Evolutionary conservation across 2,329 filamentous ascomycete species (phyloP), one percentile per base, ranked within the genome.

Genomic region (Plenodomus tracheiphilus): DNA sequence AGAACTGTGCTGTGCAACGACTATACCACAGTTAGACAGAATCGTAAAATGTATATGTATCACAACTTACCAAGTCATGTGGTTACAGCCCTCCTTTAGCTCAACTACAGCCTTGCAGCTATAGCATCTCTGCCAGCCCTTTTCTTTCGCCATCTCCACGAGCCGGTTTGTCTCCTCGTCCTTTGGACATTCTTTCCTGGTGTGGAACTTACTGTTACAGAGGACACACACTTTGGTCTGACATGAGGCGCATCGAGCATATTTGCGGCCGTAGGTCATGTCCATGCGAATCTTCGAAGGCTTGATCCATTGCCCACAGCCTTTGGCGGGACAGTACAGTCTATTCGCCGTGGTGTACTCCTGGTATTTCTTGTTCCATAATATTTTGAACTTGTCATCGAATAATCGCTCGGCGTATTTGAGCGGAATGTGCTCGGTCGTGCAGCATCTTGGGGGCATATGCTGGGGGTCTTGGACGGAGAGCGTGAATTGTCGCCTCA

Each of bases 391-490:
- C 44, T 81, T 78, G 48, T 79, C 67, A 63, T 89, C 83, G 64
- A 96, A 91, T 7, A 94, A 76, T 19, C 80, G 80, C 11, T 93
- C 88, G 21, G 93, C 91, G 66, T 91, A 85, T 58, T 85, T 85
- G 6, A 91, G 75, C 0, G 87, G 84, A 49, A 96, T 95, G 58
- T 84, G 81, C 11, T 90, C 83, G 17, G 81, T 64, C 2, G 83
- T 87, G 72, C 91, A 96, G 72, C 91, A 96, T 66, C 80, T 83
- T 0, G 91, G 91, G 16, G 91, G 90, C 89, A 96, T 95, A 58
- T 90, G 85, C 51, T 85, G 81, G 1, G 88, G 85, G 66, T 95
- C 89, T 36, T 80, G 85, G 53, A 92, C 78, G 10, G 90, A 94
- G 52, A 90, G 79, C 45, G 80, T 84, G 73, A 95, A 96, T 48